phyloP scores from a whole-genome alignment of 495 filamentous ascomycete species.

The Chaetomium fimeti region DNA sequence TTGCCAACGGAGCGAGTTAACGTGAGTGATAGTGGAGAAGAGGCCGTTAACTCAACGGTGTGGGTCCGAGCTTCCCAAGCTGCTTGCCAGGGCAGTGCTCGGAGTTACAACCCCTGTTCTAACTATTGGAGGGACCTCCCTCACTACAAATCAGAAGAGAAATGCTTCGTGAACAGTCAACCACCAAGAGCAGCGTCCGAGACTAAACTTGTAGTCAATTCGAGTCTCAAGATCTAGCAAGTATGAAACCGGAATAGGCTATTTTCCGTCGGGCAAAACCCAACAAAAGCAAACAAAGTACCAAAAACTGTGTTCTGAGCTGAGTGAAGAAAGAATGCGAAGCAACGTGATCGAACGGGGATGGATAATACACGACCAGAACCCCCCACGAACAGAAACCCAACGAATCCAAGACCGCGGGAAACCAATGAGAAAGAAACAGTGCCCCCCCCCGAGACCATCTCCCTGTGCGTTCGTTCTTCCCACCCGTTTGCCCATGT shows the following conservation, averaged over 20 bases:
- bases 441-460: too few relatives aligned
- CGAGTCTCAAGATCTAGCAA: neutral
- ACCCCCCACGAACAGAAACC: neutral
- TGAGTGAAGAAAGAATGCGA: neutral
- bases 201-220: neutral
- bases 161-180: too few relatives aligned
- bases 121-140: too few relatives aligned
- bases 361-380: constrained; percentile 1
- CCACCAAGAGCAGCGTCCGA: too few relatives aligned
- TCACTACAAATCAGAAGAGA: too few relatives aligned
- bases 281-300: neutral
- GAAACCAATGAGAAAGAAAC: neutral
- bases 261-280: neutral
- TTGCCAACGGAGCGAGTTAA: neutral
- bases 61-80: too few relatives aligned
- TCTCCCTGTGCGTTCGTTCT: too few relatives aligned
- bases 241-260: neutral
- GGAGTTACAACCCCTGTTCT: too few relatives aligned
- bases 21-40: neutral
- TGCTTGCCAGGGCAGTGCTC: too few relatives aligned
- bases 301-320: neutral
- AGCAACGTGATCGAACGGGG: neutral
- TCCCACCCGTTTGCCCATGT: neutral
- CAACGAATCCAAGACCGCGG: neutral
- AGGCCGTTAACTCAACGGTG: too few relatives aligned